Conservation (phyloP, 2,329 filamentous ascomycete species). For the Cercospora beticola region DNA sequence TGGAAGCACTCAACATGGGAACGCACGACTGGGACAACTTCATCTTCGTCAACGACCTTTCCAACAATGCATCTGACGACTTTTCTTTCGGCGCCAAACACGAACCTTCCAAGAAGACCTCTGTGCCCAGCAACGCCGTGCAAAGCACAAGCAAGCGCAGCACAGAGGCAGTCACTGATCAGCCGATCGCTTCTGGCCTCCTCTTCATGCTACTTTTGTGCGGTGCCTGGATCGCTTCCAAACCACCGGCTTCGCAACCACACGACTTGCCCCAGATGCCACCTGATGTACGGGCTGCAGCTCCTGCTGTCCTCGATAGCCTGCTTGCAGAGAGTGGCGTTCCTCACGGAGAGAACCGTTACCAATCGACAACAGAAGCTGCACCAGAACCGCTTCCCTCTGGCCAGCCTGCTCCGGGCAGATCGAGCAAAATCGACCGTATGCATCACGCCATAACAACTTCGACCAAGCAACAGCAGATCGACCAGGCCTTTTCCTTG, state of each 20-base stretch:
- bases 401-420: conserved; percentile 12
- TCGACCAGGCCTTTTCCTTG: conserved; percentile 83
- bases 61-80: conserved; percentile 39
- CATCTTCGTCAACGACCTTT: conserved; percentile 64
- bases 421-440: conserved; percentile 37
- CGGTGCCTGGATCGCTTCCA: conserved; percentile 92
- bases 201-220: conserved; percentile 95
- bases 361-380: conserved; percentile 8
- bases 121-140: conserved; percentile 21
- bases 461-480: conserved; percentile 79
- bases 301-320: conserved; percentile 73
- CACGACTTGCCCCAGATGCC: conserved; percentile 74
- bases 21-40: conserved; percentile 76
- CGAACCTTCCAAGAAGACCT: conserved; percentile 28
- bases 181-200: conserved; percentile 73
- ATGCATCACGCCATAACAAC: conserved; percentile 49
- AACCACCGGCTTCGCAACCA: conserved; percentile 67
- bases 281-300: conserved; percentile 76
- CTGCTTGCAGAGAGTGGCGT: conserved; percentile 46
- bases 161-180: conserved; percentile 41
- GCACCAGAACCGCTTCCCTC: conserved; percentile 32
- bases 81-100: conserved; percentile 56
- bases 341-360: conserved; percentile 13
- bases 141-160: conserved; percentile 42
- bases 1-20: conserved; percentile 76